Conservation (phyloP, 169 alveolate genomes). For the Sarcocystis neurona region DNA sequence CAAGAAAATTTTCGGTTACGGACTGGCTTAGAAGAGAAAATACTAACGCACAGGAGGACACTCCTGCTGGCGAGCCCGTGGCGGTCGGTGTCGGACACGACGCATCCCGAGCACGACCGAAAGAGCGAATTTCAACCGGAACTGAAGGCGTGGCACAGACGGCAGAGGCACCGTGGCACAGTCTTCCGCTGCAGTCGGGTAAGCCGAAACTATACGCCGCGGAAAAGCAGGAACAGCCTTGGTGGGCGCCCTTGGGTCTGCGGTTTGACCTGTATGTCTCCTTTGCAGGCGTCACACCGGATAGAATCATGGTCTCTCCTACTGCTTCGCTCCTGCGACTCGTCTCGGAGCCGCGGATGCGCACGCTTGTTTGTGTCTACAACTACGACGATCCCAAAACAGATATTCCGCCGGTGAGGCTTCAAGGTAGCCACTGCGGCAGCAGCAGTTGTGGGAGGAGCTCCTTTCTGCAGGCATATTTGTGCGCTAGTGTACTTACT, state of each 20-base stretch:
- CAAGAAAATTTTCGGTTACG: too few species aligned
- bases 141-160: neutral
- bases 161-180: neutral
- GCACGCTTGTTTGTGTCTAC: neutral
- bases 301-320: too few species aligned
- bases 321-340: neutral
- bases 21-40: too few species aligned
- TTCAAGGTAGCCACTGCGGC: too few species aligned
- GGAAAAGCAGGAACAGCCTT: neutral
- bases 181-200: neutral
- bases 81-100: too few species aligned
- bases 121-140: too few species aligned
- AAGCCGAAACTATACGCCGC: neutral
- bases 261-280: neutral
- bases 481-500: too few species aligned
- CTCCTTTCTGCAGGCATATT: too few species aligned
- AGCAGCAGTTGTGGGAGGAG: too few species aligned
- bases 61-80: too few species aligned
- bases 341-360: neutral
- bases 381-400: neutral
- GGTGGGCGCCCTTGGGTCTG: slow-evolving; percentile 13
- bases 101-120: too few species aligned
- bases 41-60: too few species aligned
- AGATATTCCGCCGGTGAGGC: neutral
- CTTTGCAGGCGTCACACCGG: neutral